Evolutionary conservation across 129 eudicot species (phyloP).

Genomic region (Pittosporum tobira): DNA sequence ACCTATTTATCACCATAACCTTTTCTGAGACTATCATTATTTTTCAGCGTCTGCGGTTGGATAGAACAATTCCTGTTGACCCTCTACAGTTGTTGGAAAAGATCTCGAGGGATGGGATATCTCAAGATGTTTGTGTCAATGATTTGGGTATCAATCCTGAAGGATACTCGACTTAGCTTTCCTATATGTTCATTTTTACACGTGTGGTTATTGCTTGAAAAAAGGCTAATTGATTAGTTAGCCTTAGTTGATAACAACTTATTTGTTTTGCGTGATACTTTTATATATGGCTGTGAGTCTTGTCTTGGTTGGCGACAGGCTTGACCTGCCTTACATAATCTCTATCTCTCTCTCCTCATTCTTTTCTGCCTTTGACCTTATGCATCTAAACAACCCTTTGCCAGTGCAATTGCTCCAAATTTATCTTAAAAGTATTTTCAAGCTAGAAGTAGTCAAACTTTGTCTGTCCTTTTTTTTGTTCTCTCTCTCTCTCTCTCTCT

Average conservation of each 20-base stretch:
- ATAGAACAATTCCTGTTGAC: constrained; percentile 55
- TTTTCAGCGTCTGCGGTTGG: constrained; percentile 63
- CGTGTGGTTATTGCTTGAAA: neutral
- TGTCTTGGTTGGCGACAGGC: too few species aligned
- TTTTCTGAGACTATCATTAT: neutral
- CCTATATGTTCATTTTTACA: neutral
- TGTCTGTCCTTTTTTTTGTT: neutral
- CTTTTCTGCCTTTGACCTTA: neutral
- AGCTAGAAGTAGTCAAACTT: neutral
- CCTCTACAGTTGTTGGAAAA: constrained; percentile 79
- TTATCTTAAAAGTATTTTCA: too few species aligned
- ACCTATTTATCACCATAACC: neutral
- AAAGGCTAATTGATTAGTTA: neutral
- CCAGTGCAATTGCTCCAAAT: neutral
- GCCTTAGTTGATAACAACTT: neutral
- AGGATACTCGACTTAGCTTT: neutral
- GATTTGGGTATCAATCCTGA: constrained; percentile 69
- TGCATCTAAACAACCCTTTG: neutral
- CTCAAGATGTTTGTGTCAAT: constrained; percentile 95
- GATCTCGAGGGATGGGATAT: constrained; percentile 67
- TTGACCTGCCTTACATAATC: neutral
- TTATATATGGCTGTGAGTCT: neutral
- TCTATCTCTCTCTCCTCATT: neutral
- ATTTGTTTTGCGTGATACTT: neutral
- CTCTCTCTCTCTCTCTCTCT: neutral